Evolutionary conservation across 352 stramenopile genomes (phyloP), one percentile per base, ranked within the genome.

Genomic region (Blastocystis sp.): DNA sequence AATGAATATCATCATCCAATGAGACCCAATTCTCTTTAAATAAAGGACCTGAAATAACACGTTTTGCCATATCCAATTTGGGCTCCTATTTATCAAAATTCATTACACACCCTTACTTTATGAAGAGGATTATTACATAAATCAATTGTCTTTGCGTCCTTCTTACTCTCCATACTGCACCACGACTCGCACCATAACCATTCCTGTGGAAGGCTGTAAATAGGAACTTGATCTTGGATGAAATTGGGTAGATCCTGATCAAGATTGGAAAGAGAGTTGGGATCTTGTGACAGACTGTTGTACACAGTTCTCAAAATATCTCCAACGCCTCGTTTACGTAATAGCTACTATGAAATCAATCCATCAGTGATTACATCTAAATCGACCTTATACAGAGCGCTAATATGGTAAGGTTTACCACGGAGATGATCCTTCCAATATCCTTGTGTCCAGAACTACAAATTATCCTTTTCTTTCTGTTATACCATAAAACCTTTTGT

Each of bases 131-230:
- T 99, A 92, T 99, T 99, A 92, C 97, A 99, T 75, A 99, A 91
- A 91, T 99, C 97, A 90, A 99, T 99, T 3, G 97, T 99, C 93
- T 99, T 99, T 30, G 97, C 96, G 11, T 93, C 82, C 6, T 87
- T 15, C 59, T 99, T 99, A 19, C 95, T 97, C 80, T 98, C 95
- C 73, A 99, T 96, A 78, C 94, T 98, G 92, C 97, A 99, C 97
- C 97, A 99, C 30, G 94, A 97, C 90, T 99, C 97, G 90, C 97
- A 99, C 97, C 97, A 99, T 9, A 99, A 93, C 97, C 97, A 99
- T 90, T 99, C 97, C 87, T 97, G 94, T 33, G 97, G 92, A 48
- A 99, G 92, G 48, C 95, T 98, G 90, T 97, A 97, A 66, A 99
- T 99, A 7, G 95, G 95, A 68, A 99, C 96, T 89, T 93, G 76